A percentile compares a stretch with the other conserved stretches of the same genome.
Evolutionary conservation across 345 rosid species (phyloP).

Genomic region (Euphorbia tirucalli): DNA sequence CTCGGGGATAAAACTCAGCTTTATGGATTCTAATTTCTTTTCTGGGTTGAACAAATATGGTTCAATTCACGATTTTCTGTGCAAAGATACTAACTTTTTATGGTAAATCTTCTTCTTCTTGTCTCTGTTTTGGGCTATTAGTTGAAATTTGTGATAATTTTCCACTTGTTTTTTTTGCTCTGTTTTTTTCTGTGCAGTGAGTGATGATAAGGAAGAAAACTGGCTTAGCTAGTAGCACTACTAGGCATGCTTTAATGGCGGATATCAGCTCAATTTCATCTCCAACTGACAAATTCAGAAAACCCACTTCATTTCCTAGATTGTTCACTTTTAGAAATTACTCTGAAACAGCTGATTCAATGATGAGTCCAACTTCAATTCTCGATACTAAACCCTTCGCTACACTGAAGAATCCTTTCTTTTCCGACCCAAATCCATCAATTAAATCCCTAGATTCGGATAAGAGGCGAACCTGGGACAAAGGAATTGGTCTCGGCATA

Average conservation of each 20-base stretch:
- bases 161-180: no score
- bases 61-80: no score
- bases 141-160: no score
- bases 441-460: slow-evolving; percentile 42
- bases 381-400: slow-evolving; percentile 78
- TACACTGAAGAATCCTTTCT: slow-evolving; percentile 59
- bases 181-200: slow-evolving; percentile 16
- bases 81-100: slow-evolving; percentile 17
- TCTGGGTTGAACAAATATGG: no score
- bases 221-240: slow-evolving; percentile 17
- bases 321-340: slow-evolving; percentile 52
- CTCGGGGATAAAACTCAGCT: no score
- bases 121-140: no score
- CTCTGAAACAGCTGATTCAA: slow-evolving; percentile 47
- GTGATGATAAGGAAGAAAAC: slow-evolving; percentile 44
- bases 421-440: slow-evolving; percentile 39
- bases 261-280: slow-evolving; percentile 37
- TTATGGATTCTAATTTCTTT: no score
- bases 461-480: slow-evolving; percentile 39
- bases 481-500: slow-evolving; percentile 65
- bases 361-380: slow-evolving; percentile 82
- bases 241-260: slow-evolving; percentile 47
- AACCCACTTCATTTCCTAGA: slow-evolving; percentile 58
- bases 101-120: slow-evolving; percentile 13
- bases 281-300: slow-evolving; percentile 40